These are phyloP conservation scores for Leucosporidium scottii DNA, from an alignment of 768 basidiomycete genomes.

Conservation along the genomic window DNA sequence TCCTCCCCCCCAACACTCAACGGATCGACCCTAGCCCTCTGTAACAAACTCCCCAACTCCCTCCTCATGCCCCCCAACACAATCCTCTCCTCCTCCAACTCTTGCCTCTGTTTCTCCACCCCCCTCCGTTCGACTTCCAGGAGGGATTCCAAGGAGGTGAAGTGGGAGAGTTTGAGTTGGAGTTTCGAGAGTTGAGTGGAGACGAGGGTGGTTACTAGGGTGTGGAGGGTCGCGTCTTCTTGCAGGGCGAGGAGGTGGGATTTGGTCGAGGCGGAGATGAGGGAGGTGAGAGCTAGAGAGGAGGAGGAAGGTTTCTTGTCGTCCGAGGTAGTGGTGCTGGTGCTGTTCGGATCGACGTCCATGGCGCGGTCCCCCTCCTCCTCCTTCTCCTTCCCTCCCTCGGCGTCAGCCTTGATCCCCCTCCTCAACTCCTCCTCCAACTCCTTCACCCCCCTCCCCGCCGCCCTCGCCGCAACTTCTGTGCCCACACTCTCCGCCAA, in stretches of 20 bases:
- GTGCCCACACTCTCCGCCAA: constrained; percentile 78
- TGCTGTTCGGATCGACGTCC: constrained; percentile 42
- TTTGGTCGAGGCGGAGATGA: constrained; percentile 80
- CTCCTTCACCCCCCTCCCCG: constrained; percentile 69
- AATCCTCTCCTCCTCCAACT: constrained; percentile 67
- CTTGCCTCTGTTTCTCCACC: constrained; percentile 72
- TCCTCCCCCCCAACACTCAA: background rate
- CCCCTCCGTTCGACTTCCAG: constrained; percentile 82
- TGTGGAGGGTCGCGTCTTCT: constrained; percentile 72
- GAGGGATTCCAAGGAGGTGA: constrained; percentile 85
- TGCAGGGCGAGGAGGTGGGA: constrained; percentile 70
- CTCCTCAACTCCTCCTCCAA: constrained; percentile 41
- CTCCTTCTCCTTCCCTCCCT: constrained; percentile 18
- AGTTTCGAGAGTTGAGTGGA: constrained; percentile 69
- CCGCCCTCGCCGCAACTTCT: constrained; percentile 85
- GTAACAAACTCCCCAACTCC: constrained; percentile 6
- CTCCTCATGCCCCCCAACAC: constrained; percentile 38
- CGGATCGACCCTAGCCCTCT: constrained; percentile 14
- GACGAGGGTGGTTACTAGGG: constrained; percentile 68
- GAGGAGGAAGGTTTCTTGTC: constrained; percentile 71
- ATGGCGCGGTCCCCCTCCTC: constrained; percentile 43
- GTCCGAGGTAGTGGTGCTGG: constrained; percentile 58
- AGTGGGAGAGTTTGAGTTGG: constrained; percentile 88
- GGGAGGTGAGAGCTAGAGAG: constrained; percentile 51
- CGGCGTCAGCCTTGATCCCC: constrained; percentile 20